These are phyloP conservation scores for Falciphora oryzae DNA, from an alignment of 2,329 filamentous ascomycete species.

Conservation along the genomic window DNA sequence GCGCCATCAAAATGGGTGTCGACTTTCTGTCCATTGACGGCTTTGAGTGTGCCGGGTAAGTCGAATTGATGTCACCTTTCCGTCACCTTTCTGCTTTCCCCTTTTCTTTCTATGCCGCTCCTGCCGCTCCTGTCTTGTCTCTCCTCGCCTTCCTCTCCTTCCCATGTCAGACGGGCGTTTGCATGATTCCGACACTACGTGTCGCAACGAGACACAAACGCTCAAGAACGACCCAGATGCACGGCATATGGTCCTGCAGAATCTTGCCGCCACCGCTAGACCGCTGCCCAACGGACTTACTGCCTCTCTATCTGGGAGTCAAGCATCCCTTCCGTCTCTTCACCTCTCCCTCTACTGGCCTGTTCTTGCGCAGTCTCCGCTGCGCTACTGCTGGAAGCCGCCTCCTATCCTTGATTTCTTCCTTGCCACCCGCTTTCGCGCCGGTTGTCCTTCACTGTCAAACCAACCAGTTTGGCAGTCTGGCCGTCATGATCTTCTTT, in stretches of 20 bases:
- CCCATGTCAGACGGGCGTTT: background rate
- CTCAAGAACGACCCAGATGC: background rate
- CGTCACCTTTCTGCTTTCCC: conserved; percentile 6
- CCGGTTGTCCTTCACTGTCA: background rate
- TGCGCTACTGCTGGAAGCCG: background rate
- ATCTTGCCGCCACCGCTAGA: background rate
- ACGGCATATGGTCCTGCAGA: background rate
- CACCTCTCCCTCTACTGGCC: background rate
- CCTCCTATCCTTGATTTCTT: background rate
- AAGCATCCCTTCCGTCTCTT: background rate
- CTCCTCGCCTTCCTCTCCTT: background rate
- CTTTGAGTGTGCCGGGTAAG: conserved; percentile 81
- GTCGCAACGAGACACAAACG: background rate
- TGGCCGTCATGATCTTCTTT: background rate
- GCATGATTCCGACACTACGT: background rate
- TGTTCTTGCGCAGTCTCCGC: background rate
- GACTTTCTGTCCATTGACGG: conserved; percentile 97
- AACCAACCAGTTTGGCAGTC: background rate
- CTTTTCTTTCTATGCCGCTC: conserved; percentile 7
- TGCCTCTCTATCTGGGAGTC: background rate
- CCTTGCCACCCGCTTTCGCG: background rate
- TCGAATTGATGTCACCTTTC: conserved; percentile 7
- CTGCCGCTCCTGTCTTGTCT: background rate
- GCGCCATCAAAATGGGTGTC: conserved; percentile 87
- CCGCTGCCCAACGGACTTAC: background rate